Base-by-base conservation (phyloP, 805 yeast genomes). In the Teunomyces lycoperdinae region DNA sequence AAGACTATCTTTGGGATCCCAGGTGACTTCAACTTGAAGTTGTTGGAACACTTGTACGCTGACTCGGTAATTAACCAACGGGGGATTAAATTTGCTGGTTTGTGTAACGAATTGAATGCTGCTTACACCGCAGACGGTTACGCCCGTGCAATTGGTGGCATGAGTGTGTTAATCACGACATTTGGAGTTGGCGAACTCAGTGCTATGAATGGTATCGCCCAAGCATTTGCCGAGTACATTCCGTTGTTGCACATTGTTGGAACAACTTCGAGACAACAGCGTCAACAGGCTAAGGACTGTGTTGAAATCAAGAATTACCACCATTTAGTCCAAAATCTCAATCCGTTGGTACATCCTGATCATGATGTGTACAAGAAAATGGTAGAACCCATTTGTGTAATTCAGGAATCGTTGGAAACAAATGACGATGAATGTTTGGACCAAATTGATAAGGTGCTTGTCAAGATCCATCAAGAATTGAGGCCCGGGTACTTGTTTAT, bases 41-140 rank as follows among this genome's bases (percentile, higher is more conserved):
- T 88, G 20, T 68, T 88, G 57, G 96, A 88, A 62, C 81, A 84
- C 58, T 62, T 86, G 41, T 84, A 87, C 58, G 67, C 78, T 7
- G 63, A 61, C 5, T 50, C 64, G 6, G 57, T 69, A n/a, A 45
- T 74, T 67, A 33, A 51, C 66, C 74, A 33, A 61, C 30, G 41
- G 9, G 72, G 71, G 8, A 62, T 68, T 6, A 85, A 55, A 68
- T 89, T 95, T 88, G 74, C 87, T 42, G 96, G 96, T 20, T 81
- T 83, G 50, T 88, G 96, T 70, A 90, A 90, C 61, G 97, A 90
- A 69, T 75, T 90, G 53, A 91, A 90, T 61, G 85, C 94, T 3
- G 94, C 95, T 7, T 90, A 91, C 62, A 83, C 94, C 5, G 91
- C 92, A 6, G 97, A 91, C 64, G 97, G 97, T 4, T 91, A 88